Percentiles rank a stretch among this genome's conserved stretches.
These are phyloP conservation scores for Solanum pinnatisectum DNA, from an alignment of 257 asterid genomes.

Conservation along the genomic window DNA sequence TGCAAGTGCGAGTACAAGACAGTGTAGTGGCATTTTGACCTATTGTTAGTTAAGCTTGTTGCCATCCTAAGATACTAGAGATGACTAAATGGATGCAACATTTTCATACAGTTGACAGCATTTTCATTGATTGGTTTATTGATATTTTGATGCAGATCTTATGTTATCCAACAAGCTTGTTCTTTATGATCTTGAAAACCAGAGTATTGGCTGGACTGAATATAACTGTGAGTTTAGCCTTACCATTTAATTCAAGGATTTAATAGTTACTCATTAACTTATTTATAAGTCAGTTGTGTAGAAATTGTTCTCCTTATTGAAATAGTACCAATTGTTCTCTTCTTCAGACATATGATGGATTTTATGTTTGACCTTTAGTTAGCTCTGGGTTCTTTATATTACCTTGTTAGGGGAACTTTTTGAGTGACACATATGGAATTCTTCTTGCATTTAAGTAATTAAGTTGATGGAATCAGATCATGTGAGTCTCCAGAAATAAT, in stretches of 20 bases:
- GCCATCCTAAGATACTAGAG: background rate
- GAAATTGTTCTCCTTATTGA: background rate
- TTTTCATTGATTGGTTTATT: background rate
- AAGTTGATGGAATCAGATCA: background rate
- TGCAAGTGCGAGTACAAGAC: background rate
- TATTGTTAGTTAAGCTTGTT: background rate
- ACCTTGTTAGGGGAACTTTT: background rate
- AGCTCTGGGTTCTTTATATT: background rate
- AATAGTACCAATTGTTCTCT: background rate
- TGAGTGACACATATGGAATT: background rate
- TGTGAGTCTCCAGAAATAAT: background rate
- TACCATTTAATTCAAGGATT: background rate
- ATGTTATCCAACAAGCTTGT: conserved; percentile 77
- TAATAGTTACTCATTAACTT: background rate
- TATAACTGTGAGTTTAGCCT: conserved; percentile 58
- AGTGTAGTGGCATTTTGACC: background rate
- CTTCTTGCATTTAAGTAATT: background rate
- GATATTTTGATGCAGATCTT: conserved; percentile 43
- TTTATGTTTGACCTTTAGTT: background rate
- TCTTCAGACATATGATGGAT: background rate
- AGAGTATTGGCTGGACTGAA: conserved; percentile 71
- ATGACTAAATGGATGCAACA: background rate
- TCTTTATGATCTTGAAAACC: conserved; percentile 66
- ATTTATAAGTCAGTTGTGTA: background rate
- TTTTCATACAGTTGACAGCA: background rate